Percentiles rank a stretch among this genome's conserved stretches.
These are phyloP conservation scores for Senna siamea DNA, from an alignment of 306 rosid species.

Conservation along the genomic window DNA sequence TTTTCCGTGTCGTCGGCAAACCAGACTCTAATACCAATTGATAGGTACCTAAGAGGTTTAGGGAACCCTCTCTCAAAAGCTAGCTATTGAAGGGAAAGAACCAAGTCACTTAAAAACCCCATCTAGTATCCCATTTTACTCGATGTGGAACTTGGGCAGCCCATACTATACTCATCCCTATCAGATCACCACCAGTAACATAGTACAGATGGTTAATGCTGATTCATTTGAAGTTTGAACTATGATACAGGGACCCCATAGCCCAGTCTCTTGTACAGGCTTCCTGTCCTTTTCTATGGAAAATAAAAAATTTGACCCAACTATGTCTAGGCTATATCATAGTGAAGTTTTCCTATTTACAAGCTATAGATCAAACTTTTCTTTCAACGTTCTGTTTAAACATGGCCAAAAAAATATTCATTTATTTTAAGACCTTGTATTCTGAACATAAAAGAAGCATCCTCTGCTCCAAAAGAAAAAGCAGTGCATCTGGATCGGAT, in stretches of 20 bases:
- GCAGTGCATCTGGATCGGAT: conserved; percentile 11
- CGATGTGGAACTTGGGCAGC: too few species aligned
- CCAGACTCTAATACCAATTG: too few species aligned
- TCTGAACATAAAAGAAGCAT: conserved; percentile 10
- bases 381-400: background rate
- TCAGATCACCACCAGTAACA: background rate
- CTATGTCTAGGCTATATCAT: background rate
- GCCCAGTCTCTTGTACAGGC: background rate
- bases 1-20: too few species aligned
- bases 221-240: conserved; percentile 9
- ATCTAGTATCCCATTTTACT: too few species aligned
- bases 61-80: too few species aligned
- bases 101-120: too few species aligned
- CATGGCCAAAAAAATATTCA: background rate
- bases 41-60: too few species aligned
- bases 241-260: background rate
- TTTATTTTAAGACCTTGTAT: conserved; percentile 20
- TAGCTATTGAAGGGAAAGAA: too few species aligned
- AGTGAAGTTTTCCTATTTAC: background rate
- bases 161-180: too few species aligned
- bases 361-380: background rate
- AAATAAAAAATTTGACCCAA: background rate
- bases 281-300: background rate
- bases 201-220: background rate
- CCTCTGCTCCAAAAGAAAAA: conserved; percentile 33